Percentiles rank a stretch among this genome's conserved stretches.
phyloP scores from a whole-genome alignment of 2,329 filamentous ascomycete genomes.

The Aspergillus fumigatiaffinis region DNA sequence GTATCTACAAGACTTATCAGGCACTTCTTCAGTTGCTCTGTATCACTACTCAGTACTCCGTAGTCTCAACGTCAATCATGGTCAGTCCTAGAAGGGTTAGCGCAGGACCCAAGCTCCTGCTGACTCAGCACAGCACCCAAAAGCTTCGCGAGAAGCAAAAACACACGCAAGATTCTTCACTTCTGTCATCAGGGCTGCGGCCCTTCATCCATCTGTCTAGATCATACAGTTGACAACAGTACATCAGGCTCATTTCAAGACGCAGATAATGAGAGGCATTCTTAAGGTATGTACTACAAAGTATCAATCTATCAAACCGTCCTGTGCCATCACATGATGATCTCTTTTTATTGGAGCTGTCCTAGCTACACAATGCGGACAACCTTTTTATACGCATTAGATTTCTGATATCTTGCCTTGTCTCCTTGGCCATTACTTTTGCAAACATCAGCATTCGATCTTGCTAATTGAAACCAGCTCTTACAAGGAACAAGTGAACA shows the following conservation, averaged over 20 bases:
- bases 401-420: conserved; percentile 6
- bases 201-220: conserved; percentile 15
- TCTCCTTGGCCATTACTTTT: neutral
- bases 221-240: conserved; percentile 1
- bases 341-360: conserved; percentile 71
- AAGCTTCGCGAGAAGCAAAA: conserved; percentile 3
- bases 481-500: conserved; percentile 32
- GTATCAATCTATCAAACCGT: neutral
- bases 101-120: neutral
- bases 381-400: conserved; percentile 54
- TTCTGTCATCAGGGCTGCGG: conserved; percentile 27
- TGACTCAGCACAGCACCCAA: conserved; percentile 17
- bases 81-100: neutral
- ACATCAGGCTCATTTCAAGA: conserved; percentile 4
- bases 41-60: no score
- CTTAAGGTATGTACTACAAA: conserved; percentile 26
- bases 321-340: conserved; percentile 50
- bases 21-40: no score
- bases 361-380: conserved; percentile 61
- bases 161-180: conserved; percentile 13
- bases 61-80: neutral
- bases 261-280: conserved; percentile 26
- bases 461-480: conserved; percentile 27
- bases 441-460: conserved; percentile 1
- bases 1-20: no score